These are phyloP conservation scores for Conidiobolus incongruus DNA, from an alignment of 371 early-diverging fungal species.

Conservation along the genomic window DNA sequence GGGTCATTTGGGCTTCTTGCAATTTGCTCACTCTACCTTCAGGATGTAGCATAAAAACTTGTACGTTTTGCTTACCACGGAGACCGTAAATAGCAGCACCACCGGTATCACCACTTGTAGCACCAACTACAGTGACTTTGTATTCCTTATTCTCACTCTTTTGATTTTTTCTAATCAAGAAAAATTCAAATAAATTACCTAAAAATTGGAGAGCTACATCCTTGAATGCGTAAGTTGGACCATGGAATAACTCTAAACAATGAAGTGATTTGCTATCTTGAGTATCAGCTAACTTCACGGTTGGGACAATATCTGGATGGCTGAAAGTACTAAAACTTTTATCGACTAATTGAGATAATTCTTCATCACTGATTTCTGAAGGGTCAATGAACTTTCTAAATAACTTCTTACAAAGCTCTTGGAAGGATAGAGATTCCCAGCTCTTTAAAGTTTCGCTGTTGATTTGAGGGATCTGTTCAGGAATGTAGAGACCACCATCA, in stretches of 20 bases:
- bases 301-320: slow-evolving; percentile 50
- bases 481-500: slow-evolving; percentile 92
- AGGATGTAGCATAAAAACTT: slow-evolving; percentile 86
- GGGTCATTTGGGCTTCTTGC: slow-evolving; percentile 95
- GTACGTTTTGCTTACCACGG: slow-evolving; percentile 73
- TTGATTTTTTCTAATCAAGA: slow-evolving; percentile 29
- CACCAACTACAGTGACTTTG: slow-evolving; percentile 79
- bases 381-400: slow-evolving; percentile 60
- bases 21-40: slow-evolving; percentile 73
- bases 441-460: slow-evolving; percentile 11
- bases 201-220: slow-evolving; percentile 92
- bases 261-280: slow-evolving; percentile 13
- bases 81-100: slow-evolving; percentile 95
- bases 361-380: slow-evolving; percentile 48
- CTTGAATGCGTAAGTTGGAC: slow-evolving; percentile 95
- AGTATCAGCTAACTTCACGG: slow-evolving; percentile 38
- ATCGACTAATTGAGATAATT: slow-evolving; percentile 37
- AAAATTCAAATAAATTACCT: slow-evolving; percentile 93
- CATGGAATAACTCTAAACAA: slow-evolving; percentile 87
- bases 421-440: slow-evolving; percentile 59
- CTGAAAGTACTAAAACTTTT: slow-evolving; percentile 64
- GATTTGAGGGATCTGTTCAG: slow-evolving; percentile 51
- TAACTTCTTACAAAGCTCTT: slow-evolving; percentile 59
- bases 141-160: slow-evolving; percentile 17
- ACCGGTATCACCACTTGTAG: slow-evolving; percentile 95